Evolutionary conservation across 176 grass and related monocot species (phyloP), one percentile per base, ranked within the genome.

Genomic region (Eremochloa ophiuroides): DNA sequence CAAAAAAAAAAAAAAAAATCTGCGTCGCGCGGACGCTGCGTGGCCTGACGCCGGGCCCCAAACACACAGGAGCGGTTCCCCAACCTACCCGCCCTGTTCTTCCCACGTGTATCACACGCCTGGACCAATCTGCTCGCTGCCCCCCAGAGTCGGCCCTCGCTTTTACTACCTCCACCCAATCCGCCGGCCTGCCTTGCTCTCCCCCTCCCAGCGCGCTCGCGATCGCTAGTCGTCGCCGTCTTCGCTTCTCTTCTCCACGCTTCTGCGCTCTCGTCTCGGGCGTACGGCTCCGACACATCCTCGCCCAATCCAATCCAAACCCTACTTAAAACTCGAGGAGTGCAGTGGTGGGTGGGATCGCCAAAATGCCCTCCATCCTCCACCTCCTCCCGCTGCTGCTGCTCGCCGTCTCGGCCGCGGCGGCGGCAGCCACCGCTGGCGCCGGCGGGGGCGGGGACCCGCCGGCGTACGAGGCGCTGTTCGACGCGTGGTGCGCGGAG

Each of bases 401-500:
- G 18, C 40, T 83, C 65, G 48, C 73, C 4, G 50, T 78, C 1
- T 62, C 76, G 5, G 65, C 66, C 39, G 27, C 20, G 1, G 28
- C 47, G 3, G 58, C 39, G 0, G 18, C 76, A 5, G 38, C 67
- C 0, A 56, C 51, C 48, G 48, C 48, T 51, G 17, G 48, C 48
- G 18, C 15, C 6, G 25, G 27, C 3, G 16, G 27, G 14, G 25
- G 27, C 3, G 16, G 27, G 14, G 7, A 3, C 76, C 47, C 73
- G 38, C 15, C 44, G n/a, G 74, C n/a, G 25, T 80, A 85, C 84
- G 87, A 86, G 81, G 73, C 82, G 62, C 81, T 56, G n/a, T 94
- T 94, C 87, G 84, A 94, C 20, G 85, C 92, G 22, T 94, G 92
- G 92, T 91, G 84, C 89, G 70, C 62, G 81, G 89, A 78, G 89